phyloP scores from a whole-genome alignment of 78 protist genomes.

The Trichosphaerium sp. region DNA sequence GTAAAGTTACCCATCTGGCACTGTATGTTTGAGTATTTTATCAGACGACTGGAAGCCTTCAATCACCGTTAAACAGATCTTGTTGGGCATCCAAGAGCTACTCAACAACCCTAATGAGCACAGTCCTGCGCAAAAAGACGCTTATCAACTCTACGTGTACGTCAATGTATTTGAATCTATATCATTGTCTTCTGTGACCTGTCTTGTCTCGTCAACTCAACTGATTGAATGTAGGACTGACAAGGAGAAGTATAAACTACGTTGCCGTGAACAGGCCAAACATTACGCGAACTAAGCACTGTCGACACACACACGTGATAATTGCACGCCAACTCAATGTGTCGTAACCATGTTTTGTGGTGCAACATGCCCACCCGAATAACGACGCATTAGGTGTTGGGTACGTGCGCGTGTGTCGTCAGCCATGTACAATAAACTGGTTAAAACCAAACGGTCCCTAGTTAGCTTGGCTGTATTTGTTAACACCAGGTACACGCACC shows the following conservation, averaged over 20 bases:
- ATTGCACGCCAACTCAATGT: too few species aligned
- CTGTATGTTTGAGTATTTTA: constrained; percentile 90
- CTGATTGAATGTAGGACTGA: not conserved
- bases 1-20: constrained; percentile 92
- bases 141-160: constrained; percentile 54
- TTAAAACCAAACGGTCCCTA: too few species aligned
- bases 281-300: too few species aligned
- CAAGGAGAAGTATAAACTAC: not conserved
- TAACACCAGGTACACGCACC: too few species aligned
- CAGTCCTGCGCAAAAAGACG: constrained; percentile 90
- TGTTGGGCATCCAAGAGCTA: constrained; percentile 89
- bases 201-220: not conserved
- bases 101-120: constrained; percentile 83
- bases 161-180: not conserved
- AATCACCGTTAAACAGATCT: constrained; percentile 81
- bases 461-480: too few species aligned
- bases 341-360: too few species aligned
- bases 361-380: too few species aligned
- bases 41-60: constrained; percentile 93
- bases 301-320: too few species aligned
- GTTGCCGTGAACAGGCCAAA: not conserved
- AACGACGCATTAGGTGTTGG: too few species aligned
- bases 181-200: too few species aligned
- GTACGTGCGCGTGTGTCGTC: too few species aligned
- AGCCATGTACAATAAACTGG: too few species aligned